Evolutionary conservation across 805 yeast genomes (phyloP), one percentile per base, ranked within the genome.

Genomic region (Wickerhamomyces bisporus): DNA sequence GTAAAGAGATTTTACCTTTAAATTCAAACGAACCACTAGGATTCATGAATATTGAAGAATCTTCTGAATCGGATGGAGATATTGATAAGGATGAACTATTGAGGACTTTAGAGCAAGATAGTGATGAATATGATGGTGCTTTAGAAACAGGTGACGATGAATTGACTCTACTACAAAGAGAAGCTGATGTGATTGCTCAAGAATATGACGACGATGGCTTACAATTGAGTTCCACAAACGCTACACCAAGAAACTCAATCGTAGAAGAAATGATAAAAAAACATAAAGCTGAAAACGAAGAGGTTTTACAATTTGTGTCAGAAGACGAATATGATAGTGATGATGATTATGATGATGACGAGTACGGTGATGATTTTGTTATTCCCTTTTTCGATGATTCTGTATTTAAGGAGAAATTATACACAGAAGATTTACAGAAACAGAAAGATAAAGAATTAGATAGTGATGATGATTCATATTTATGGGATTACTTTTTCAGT

Each of bases 401-500:
- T 1, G 41, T 42, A 15, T 47, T 50, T 25, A 47, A 42, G 35
- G 45, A 49, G n/a, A 44, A 39, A 28, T 32, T 46, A 19, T 38
- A 47, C 20, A 29, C 36, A 10, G 53, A 45, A 9, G 64, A 51
- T 70, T 66, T 29, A 71, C 57, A 38, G 60, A 21, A 70, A 66
- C 32, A 28, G 38, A 23, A 34, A n/a, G 41, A 33, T 15, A 50
- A 48, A 35, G 53, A 50, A 13, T n/a, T 36, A 6, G 48, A 47
- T 28, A 48, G 53, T 32, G 63, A 61, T 16, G 88, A 80, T 54
- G 89, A 83, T 52, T 70, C 83, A 4, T 79, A 82, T 50, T 63
- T 85, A 29, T 77, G 88, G 80, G 81, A 81, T 53, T 83, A 84
- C 58, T 81, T 84, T 48, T 80, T 85, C 55, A 67, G 72, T 17